Percentiles rank a stretch among this genome's conserved stretches.
These are phyloP conservation scores for Diaporthe humulicola DNA, from an alignment of 2,329 filamentous ascomycete genomes.

Conservation along the genomic window DNA sequence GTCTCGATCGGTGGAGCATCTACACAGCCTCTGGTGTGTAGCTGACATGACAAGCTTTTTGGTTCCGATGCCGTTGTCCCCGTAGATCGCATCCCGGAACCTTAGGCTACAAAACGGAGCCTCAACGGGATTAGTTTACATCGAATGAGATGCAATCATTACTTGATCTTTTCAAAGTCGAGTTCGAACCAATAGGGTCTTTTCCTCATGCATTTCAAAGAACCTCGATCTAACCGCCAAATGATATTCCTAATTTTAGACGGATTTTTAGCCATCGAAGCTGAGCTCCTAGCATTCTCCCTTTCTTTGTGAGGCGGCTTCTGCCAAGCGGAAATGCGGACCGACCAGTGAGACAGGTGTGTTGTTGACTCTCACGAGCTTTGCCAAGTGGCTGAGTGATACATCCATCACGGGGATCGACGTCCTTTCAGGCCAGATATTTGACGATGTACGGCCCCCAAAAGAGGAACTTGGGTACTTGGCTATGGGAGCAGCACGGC, in stretches of 20 bases:
- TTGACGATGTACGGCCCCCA: not conserved
- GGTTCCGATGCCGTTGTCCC: not conserved
- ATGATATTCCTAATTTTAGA: not conserved
- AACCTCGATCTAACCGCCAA: not conserved
- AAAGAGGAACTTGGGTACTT: not conserved
- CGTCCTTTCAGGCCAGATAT: not conserved
- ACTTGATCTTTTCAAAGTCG: not conserved
- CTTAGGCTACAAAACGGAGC: not conserved
- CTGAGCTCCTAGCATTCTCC: not conserved
- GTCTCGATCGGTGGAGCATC: not conserved
- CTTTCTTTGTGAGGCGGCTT: constrained; percentile 7
- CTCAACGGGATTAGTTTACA: not conserved
- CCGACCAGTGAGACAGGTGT: constrained; percentile 6
- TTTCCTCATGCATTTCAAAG: not conserved
- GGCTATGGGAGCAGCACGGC: not conserved
- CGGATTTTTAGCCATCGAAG: not conserved
- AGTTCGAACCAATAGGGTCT: too few relatives aligned
- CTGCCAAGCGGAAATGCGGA: constrained; percentile 14
- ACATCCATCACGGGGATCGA: constrained; percentile 4
- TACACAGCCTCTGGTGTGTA: constrained; percentile 10
- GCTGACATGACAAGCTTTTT: constrained; percentile 14
- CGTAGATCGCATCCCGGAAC: not conserved
- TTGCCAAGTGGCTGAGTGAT: constrained; percentile 1
- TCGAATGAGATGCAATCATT: not conserved
- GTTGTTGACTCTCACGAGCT: not conserved